Conservation (phyloP, 768 basidiomycete genomes). For the Boletus edulis region DNA sequence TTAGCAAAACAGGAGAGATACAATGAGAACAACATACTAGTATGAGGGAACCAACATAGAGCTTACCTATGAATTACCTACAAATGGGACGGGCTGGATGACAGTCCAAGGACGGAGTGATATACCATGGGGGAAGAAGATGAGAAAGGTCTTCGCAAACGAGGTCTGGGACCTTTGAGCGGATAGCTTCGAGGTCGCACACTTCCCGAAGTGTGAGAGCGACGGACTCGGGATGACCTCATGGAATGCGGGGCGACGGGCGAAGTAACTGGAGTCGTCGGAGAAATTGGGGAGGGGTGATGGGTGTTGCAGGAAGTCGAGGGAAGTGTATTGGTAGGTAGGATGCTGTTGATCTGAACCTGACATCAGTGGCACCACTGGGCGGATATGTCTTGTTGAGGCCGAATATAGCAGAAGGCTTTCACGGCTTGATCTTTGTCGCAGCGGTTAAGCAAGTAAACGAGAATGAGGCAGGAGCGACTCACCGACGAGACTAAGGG, state of each 20-base stretch:
- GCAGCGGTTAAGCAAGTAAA: slow-evolving; percentile 22
- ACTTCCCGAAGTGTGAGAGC: slow-evolving; percentile 35
- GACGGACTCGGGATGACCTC: no score
- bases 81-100: no score
- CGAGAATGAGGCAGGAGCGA: slow-evolving; percentile 3
- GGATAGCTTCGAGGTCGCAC: slow-evolving; percentile 85
- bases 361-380: slow-evolving; percentile 19
- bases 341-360: slow-evolving; percentile 8
- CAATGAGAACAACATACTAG: no score
- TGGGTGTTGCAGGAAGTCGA: not conserved
- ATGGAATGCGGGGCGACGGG: no score
- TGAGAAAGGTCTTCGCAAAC: slow-evolving; percentile 39
- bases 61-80: no score
- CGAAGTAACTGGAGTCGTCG: slow-evolving; percentile 29
- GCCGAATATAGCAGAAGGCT: slow-evolving; percentile 78
- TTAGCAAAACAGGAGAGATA: no score
- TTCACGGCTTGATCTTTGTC: slow-evolving; percentile 74
- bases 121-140: no score
- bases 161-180: slow-evolving; percentile 64
- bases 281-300: slow-evolving; percentile 50
- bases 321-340: not conserved
- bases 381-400: slow-evolving; percentile 66
- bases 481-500: slow-evolving; percentile 69
- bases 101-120: no score
- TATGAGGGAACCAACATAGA: no score